These are phyloP conservation scores for Dendrocalamus latiflorus DNA, from an alignment of 202 grass and related monocot species.

Conservation along the genomic window DNA sequence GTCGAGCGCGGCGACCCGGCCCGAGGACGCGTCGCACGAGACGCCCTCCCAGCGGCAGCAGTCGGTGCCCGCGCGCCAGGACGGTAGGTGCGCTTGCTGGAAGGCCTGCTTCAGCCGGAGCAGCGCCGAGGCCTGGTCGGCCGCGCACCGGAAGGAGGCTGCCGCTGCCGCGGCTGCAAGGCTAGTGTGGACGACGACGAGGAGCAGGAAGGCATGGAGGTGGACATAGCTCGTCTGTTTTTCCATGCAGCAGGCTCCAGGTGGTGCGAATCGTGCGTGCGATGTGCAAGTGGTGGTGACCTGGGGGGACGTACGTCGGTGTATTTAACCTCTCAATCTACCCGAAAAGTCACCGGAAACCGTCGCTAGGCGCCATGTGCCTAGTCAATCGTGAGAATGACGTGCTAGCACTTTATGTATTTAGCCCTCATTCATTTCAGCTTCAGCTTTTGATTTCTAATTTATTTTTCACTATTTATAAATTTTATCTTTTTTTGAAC, in stretches of 20 bases:
- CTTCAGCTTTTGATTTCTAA: no score
- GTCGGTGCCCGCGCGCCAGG: slow-evolving; percentile 40
- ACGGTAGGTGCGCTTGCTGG: slow-evolving; percentile 15
- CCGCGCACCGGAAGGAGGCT: slow-evolving; percentile 5
- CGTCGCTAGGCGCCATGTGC: no score
- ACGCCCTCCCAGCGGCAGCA: slow-evolving; percentile 54
- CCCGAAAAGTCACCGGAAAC: background rate
- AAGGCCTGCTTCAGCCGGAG: slow-evolving; percentile 41
- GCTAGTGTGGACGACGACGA: background rate
- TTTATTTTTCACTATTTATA: no score
- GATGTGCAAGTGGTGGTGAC: no score
- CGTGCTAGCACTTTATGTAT: no score
- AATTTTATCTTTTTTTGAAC: no score
- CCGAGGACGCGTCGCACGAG: background rate
- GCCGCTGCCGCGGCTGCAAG: background rate
- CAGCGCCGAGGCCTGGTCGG: slow-evolving; percentile 32
- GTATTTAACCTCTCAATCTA: no score
- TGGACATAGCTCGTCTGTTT: background rate
- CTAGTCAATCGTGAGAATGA: no score
- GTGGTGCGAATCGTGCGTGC: background rate
- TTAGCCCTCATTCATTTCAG: no score
- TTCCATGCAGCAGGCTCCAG: background rate
- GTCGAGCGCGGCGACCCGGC: slow-evolving; percentile 29
- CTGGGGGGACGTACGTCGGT: no score
- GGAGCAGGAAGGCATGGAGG: background rate